These are phyloP conservation scores for Colletotrichum chrysophilum DNA, from an alignment of 2,329 filamentous ascomycete species.

Conservation along the genomic window DNA sequence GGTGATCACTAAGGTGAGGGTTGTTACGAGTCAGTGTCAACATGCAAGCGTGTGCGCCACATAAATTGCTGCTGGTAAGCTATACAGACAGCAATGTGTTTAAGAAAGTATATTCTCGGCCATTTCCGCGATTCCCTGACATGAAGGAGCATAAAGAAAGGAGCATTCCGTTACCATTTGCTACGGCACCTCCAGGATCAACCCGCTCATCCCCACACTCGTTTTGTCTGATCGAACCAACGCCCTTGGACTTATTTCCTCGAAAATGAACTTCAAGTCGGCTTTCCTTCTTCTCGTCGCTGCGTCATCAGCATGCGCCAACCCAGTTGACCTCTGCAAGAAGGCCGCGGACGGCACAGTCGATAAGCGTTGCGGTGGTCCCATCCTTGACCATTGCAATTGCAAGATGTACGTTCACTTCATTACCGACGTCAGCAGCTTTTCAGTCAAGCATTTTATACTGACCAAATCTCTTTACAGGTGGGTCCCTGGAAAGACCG, in stretches of 20 bases:
- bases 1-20: neutral
- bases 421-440: neutral
- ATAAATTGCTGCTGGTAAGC: neutral
- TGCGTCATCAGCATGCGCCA: neutral
- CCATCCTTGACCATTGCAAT: neutral
- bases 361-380: neutral
- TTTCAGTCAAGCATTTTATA: neutral
- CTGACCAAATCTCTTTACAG: neutral
- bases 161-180: neutral
- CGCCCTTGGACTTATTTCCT: accelerated
- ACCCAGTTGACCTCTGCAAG: neutral
- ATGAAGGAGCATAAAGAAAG: neutral
- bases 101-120: neutral
- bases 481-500: neutral
- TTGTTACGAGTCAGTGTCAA: neutral
- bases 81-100: neutral
- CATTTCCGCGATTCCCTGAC: neutral
- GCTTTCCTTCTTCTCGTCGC: neutral
- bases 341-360: neutral
- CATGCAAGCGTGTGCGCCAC: accelerated
- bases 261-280: neutral
- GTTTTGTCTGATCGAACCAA: neutral
- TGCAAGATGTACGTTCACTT: neutral
- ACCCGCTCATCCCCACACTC: neutral
- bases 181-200: neutral